Evolutionary conservation across 495 filamentous ascomycete genomes (phyloP), one percentile per base, ranked within the genome.

Genomic region (Physcia stellaris): DNA sequence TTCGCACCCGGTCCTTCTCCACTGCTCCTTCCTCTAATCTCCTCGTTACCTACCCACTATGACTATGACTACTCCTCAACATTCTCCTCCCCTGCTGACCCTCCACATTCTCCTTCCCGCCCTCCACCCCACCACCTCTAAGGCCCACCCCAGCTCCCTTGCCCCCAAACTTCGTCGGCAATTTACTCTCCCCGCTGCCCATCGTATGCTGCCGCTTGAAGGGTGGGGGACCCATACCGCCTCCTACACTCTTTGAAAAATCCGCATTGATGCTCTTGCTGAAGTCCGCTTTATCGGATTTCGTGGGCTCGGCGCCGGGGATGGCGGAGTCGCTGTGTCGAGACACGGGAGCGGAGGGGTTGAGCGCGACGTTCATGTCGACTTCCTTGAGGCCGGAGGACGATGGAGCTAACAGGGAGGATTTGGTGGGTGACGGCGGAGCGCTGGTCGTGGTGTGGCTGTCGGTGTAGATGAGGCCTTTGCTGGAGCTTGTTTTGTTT

Each of bases 401-500:
- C 22, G 16, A 11, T 4, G 37, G n/a, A 35, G 33, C 33, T 19
- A 2, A 3, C 19, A 42, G 33, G 3, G 16, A 11, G 21, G 39
- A 21, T 30, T 16, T 29, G 5, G 23, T 4, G 21, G 5, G 17
- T 28, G 6, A 17, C 32, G 16, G 29, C 24, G 20, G 34, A n/a
- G 37, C 10, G 24, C 24, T 19, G 13, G 24, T 1, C 7, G 13
- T 11, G 22, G 27, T 17, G 13, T 31, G 42, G 4, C 26, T 18
- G 30, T 53, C 50, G 5, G 43, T 53, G 30, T 50, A 53, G 24
- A 53, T 28, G 5, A 47, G 57, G 10, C 60, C 54, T 34, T 63
- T 65, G 45, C 42, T 51, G 0, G 49, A 49, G 21, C 45, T 52
- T 21, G 33, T 32, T 18, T 35, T 22, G 35, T 21, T 20, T 4